These are phyloP conservation scores for Cryphonectria japonica DNA, from an alignment of 2,329 filamentous ascomycete species.

Conservation along the genomic window DNA sequence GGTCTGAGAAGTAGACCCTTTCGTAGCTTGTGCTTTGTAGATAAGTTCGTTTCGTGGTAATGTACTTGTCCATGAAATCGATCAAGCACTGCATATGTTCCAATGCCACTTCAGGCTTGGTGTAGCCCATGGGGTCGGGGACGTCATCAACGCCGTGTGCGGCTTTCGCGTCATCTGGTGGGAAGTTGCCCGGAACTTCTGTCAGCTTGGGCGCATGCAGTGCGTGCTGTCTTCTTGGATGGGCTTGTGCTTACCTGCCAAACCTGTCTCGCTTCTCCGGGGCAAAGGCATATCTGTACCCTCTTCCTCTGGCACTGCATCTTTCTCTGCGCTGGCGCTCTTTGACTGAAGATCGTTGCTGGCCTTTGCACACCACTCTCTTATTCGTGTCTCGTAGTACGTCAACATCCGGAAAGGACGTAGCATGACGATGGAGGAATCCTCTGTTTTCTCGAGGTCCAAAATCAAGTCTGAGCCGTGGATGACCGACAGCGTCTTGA, in stretches of 20 bases:
- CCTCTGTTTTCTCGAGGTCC: background rate
- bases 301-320: no score
- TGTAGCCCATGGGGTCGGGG: no score
- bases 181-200: no score
- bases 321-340: no score
- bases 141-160: no score
- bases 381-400: conserved; percentile 22
- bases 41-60: conserved; percentile 22
- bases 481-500: background rate
- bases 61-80: conserved; percentile 30
- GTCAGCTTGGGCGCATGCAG: no score
- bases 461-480: background rate
- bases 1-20: conserved; percentile 33
- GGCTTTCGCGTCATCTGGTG: no score
- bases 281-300: no score
- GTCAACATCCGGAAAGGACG: conserved; percentile 24
- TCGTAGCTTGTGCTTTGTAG: conserved; percentile 21
- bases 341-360: no score
- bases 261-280: no score
- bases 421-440: conserved; percentile 16
- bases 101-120: background rate
- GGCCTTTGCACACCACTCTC: background rate
- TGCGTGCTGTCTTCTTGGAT: no score
- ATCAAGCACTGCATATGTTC: conserved; percentile 30
- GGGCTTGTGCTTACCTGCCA: no score